Conservation (phyloP, 228 moss, liverwort and hornwort species). For the Sphagnum fallax region DNA sequence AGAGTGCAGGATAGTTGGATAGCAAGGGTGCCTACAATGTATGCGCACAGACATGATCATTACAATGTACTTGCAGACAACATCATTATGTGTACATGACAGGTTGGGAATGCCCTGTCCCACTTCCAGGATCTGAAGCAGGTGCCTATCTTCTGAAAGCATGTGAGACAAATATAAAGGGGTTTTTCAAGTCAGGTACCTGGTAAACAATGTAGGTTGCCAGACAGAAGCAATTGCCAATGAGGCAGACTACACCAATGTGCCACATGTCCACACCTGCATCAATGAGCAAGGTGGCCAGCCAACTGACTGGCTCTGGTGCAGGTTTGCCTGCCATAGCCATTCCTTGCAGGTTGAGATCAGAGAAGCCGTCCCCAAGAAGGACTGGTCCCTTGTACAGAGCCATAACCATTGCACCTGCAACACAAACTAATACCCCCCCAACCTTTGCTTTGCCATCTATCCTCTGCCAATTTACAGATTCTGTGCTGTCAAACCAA, state of each 20-base stretch:
- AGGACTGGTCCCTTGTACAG: constrained; percentile 63
- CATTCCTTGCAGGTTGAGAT: constrained; percentile 49
- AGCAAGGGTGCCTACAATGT: constrained; percentile 73
- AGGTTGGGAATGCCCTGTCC: too few species aligned
- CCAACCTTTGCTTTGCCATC: constrained; percentile 89
- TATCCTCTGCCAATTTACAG: constrained; percentile 50
- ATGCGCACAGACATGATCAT: neutral
- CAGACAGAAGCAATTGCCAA: constrained; percentile 74
- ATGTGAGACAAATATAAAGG: neutral
- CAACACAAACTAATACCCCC: constrained; percentile 59
- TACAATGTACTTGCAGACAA: neutral
- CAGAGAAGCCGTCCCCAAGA: constrained; percentile 77
- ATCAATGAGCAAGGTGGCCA: constrained; percentile 61
- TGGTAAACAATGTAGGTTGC: constrained; percentile 79
- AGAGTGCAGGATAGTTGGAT: constrained; percentile 67
- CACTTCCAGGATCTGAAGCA: too few species aligned
- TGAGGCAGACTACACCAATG: constrained; percentile 66
- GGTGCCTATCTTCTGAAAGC: too few species aligned
- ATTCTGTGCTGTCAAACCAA: constrained; percentile 55
- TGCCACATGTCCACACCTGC: constrained; percentile 71
- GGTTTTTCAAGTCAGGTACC: constrained; percentile 28
- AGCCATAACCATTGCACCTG: constrained; percentile 75
- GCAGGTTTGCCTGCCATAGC: constrained; percentile 85
- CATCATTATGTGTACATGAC: too few species aligned
- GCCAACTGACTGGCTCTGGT: constrained; percentile 85